These are phyloP conservation scores for Lagerstroemia speciosa DNA, from an alignment of 345 rosid genomes.

Conservation along the genomic window DNA sequence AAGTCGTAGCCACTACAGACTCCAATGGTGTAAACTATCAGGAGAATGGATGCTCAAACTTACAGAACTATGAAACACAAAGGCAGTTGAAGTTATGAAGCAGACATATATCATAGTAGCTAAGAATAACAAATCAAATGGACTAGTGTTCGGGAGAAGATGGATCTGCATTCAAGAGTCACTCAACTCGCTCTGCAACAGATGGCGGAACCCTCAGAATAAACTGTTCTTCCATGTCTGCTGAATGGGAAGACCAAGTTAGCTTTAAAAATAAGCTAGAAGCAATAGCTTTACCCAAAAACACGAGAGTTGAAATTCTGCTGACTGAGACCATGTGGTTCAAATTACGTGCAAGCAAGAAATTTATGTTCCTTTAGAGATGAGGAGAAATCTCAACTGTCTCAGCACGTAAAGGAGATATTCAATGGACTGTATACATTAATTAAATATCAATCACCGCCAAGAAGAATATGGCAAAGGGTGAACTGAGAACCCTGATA, in stretches of 20 bases:
- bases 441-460: too few species aligned
- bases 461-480: too few species aligned
- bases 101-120: constrained; percentile 26
- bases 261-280: background rate
- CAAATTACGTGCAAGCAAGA: background rate
- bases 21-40: background rate
- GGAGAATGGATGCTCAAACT: background rate
- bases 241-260: background rate
- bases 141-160: constrained; percentile 63
- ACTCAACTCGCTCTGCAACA: constrained; percentile 67
- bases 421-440: too few species aligned
- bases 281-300: background rate
- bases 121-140: constrained; percentile 69
- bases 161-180: constrained; percentile 53
- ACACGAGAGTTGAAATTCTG: background rate
- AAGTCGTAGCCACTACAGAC: too few species aligned
- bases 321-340: background rate
- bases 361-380: too few species aligned
- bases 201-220: constrained; percentile 90
- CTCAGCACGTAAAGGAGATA: too few species aligned
- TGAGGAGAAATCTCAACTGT: too few species aligned
- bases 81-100: background rate
- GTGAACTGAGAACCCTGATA: background rate
- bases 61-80: background rate
- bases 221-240: constrained; percentile 86